A percentile compares a stretch with the other conserved stretches of the same genome.
phyloP scores from a whole-genome alignment of 441 rosid genomes.

The Lepidium campestre region DNA sequence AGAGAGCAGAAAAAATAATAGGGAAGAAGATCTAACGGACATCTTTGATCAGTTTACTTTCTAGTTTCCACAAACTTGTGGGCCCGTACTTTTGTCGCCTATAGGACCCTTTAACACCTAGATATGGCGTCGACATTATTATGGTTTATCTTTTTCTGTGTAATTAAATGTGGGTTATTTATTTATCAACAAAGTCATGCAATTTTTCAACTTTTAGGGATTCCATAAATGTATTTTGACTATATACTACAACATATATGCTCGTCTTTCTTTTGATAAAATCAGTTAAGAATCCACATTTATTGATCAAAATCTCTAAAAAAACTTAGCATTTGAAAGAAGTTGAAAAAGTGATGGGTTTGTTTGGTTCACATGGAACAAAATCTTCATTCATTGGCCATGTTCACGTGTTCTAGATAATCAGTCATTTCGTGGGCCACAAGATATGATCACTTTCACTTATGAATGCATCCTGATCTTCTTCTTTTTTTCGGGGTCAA shows the following conservation, averaged over 20 bases:
- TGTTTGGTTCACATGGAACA: neutral
- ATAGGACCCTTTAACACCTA: neutral
- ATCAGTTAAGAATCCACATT: neutral
- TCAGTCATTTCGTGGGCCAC: neutral
- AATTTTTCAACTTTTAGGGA: neutral
- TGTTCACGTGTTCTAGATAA: neutral
- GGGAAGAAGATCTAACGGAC: conserved; percentile 11
- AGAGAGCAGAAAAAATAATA: neutral
- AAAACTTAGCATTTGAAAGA: neutral
- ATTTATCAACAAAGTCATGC: conserved; percentile 3
- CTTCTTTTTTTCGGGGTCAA: neutral
- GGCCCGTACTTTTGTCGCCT: neutral
- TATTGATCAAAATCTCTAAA: neutral
- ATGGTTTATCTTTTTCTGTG: neutral
- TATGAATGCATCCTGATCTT: neutral
- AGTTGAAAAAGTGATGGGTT: neutral
- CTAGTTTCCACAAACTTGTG: conserved; percentile 15
- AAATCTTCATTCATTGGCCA: conserved; percentile 3
- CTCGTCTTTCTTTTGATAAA: neutral
- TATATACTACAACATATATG: too few species aligned
- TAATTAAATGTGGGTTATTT: too few species aligned
- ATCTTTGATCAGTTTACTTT: neutral
- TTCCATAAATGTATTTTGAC: too few species aligned
- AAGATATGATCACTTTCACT: neutral
- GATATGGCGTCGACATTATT: neutral